phyloP scores from a whole-genome alignment of 2,329 filamentous ascomycete genomes.

The Hypoxylon rubiginosum region DNA sequence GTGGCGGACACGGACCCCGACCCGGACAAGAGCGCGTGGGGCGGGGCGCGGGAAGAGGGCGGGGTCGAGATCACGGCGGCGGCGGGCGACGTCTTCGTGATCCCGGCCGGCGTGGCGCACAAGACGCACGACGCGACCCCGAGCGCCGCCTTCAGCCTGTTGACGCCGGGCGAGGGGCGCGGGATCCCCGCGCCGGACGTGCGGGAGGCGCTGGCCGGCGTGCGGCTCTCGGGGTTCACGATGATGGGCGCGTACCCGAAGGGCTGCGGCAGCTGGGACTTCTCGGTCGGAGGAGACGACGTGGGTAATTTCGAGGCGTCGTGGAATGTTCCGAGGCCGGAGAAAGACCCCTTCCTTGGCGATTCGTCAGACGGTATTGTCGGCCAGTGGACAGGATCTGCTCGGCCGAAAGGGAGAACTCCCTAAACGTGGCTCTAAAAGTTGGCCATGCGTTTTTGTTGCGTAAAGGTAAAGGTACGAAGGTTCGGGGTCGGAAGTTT shows the following conservation, averaged over 20 bases:
- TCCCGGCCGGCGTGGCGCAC: constrained; percentile 68
- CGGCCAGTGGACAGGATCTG: background rate
- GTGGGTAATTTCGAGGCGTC: constrained; percentile 56
- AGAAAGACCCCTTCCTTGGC: background rate
- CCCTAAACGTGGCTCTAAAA: background rate
- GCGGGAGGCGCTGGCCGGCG: constrained; percentile 52
- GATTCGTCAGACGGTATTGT: background rate
- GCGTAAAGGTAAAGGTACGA: no score
- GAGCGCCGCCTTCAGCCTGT: constrained; percentile 53
- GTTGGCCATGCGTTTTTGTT: no score
- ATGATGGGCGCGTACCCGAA: constrained; percentile 71
- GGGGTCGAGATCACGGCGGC: constrained; percentile 63
- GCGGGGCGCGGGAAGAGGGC: constrained; percentile 58
- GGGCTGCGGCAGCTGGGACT: constrained; percentile 63
- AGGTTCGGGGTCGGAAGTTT: no score
- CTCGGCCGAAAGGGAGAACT: background rate
- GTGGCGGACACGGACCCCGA: constrained; percentile 61
- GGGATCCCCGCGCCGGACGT: constrained; percentile 52
- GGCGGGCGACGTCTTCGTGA: constrained; percentile 69
- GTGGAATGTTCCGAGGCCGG: constrained; percentile 52
- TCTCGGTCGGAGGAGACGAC: constrained; percentile 60
- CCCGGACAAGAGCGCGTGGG: constrained; percentile 57
- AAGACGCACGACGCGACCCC: constrained; percentile 63
- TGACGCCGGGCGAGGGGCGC: constrained; percentile 60
- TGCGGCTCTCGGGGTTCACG: constrained; percentile 61